Conservation (phyloP, 768 basidiomycete species). For the Glaciozyma antarctica region DNA sequence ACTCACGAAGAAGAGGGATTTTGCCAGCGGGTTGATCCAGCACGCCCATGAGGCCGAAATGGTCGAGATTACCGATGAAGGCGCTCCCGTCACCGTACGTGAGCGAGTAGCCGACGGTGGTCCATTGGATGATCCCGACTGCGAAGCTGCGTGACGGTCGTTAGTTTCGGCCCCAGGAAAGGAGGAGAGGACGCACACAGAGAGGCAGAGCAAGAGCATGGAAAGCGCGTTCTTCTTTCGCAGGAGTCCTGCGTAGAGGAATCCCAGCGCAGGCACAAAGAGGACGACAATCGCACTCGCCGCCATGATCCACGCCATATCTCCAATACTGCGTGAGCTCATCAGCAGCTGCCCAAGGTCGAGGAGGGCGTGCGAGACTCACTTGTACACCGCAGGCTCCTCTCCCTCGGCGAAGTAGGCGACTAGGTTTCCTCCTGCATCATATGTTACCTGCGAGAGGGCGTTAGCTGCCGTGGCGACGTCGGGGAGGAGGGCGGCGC, state of each 20-base stretch:
- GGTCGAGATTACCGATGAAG: slow-evolving; percentile 76
- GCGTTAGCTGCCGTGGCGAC: too few species aligned
- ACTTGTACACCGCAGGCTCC: too few species aligned
- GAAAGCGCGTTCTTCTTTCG: slow-evolving; percentile 43
- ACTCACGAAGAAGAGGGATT: slow-evolving; percentile 31
- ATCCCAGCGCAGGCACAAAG: slow-evolving; percentile 41
- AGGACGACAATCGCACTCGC: slow-evolving; percentile 38
- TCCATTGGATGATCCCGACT: slow-evolving; percentile 34
- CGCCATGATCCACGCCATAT: too few species aligned
- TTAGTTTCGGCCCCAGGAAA: neutral
- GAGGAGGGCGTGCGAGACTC: too few species aligned
- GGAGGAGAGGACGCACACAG: slow-evolving; percentile 23
- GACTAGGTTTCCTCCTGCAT: too few species aligned
- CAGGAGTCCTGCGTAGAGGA: slow-evolving; percentile 36
- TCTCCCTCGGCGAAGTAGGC: too few species aligned
- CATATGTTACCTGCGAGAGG: too few species aligned
- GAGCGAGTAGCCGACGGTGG: slow-evolving; percentile 52
- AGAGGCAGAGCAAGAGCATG: slow-evolving; percentile 39
- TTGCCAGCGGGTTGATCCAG: slow-evolving; percentile 40
- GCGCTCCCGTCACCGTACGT: slow-evolving; percentile 28
- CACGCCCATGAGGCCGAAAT: slow-evolving; percentile 67
- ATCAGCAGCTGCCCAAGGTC: too few species aligned
- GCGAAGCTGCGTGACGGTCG: slow-evolving; percentile 28
- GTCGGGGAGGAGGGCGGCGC: too few species aligned
- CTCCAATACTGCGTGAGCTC: too few species aligned